Evolutionary conservation across 306 rosid species (phyloP).

Genomic region (Citrullus amarus): DNA sequence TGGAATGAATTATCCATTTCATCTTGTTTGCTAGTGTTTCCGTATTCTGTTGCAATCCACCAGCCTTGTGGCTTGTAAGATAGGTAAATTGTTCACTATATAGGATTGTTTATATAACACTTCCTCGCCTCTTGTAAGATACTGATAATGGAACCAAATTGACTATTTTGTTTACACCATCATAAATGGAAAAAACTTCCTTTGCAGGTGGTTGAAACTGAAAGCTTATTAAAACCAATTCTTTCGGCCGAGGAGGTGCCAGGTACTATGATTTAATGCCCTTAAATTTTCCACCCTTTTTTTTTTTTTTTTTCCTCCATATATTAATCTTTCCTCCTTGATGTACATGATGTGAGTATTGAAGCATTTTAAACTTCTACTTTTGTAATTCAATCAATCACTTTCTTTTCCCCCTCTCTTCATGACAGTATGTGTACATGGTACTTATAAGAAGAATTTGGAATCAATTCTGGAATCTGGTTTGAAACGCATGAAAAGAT

Average conservation of each 20-base stretch:
- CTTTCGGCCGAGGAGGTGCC: slow-evolving; percentile 69
- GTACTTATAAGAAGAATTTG: slow-evolving; percentile 66
- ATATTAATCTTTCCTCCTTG: not conserved
- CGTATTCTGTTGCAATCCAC: not conserved
- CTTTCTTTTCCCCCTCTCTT: slow-evolving; percentile 8
- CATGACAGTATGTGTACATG: slow-evolving; percentile 76
- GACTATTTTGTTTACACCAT: not conserved
- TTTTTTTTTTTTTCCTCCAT: not conserved
- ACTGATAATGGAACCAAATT: not conserved
- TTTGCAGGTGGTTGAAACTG: slow-evolving; percentile 76
- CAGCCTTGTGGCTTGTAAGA: not conserved
- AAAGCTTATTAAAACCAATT: slow-evolving; percentile 61
- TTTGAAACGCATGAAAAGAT: slow-evolving; percentile 74
- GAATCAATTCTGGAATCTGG: slow-evolving; percentile 71
- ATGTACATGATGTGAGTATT: not conserved
- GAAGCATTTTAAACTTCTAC: not conserved
- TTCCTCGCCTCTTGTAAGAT: not conserved
- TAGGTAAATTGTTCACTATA: not conserved
- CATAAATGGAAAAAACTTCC: not conserved
- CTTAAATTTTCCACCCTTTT: not conserved
- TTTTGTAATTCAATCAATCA: not conserved
- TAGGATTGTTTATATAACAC: not conserved
- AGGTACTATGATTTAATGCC: slow-evolving; percentile 21
- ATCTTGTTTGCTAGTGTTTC: not conserved
- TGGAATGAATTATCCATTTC: not conserved